Base-by-base conservation (phyloP, 441 rosid species). In the Syzygium syzygioides region DNA sequence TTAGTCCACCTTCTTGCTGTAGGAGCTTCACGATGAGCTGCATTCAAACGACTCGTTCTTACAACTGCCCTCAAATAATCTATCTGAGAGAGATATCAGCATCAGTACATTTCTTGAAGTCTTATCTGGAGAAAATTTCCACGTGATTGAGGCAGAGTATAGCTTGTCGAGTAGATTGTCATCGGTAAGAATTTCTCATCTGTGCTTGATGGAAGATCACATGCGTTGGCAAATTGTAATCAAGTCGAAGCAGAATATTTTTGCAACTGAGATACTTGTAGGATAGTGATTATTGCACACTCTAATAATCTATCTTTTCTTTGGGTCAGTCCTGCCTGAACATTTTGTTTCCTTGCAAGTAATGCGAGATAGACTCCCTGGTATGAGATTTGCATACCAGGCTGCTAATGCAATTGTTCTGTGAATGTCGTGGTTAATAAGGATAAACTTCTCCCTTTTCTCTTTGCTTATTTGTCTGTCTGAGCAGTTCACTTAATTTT, bases 91-190 rank as follows among this genome's bases (percentile, higher is more conserved):
- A 88, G 87, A 89, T 84, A 87, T 86, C 90, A 26, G 89, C 90
- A 90, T 95, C 50, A 34, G 62, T 80, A 91, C 86, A 87, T 90
- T 93, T 87, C 86, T 92, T 86, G 92, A 93, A 86, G 91, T 87
- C 92, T 86, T 96, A 88, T 90, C 55, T 85, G 94, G 92, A 76
- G 93, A 94, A 26, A 91, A 91, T 88, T 93, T 94, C 89, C 94
- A 88, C 66, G 87, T 54, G 28, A 90, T 96, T 26, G 96, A 94
- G 88, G 92, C 92, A 68, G 97, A 95, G 91, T 95, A 92, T 88
- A 91, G 89, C 57, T 88, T 96, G 84, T 92, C 93, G 26, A 85
- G 89, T 88, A 94, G 93, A 92, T 85, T 96, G 86, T 86, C 87
- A 56, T 56, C 85, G 89, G 98, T 95, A 91, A 83, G 93, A 90